These are phyloP conservation scores for Rhizopus arrhizus DNA, from an alignment of 371 early-diverging fungal species.

Conservation along the genomic window DNA sequence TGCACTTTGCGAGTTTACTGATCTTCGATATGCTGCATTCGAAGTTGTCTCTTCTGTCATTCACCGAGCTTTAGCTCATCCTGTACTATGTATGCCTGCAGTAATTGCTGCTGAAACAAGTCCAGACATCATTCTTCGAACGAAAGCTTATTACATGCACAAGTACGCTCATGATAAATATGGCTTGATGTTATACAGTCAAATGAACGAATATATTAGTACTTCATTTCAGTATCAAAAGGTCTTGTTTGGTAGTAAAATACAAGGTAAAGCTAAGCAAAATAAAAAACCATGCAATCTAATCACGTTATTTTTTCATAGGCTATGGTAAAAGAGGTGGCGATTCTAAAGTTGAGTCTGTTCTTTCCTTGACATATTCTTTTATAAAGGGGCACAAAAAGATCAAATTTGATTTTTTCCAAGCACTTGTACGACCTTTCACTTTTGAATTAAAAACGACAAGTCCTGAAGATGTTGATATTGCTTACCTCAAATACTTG, in stretches of 20 bases:
- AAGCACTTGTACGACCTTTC: slow-evolving; percentile 67
- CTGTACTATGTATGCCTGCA: slow-evolving; percentile 82
- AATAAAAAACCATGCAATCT: background rate
- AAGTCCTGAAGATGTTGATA: slow-evolving; percentile 40
- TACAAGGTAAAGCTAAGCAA: slow-evolving; percentile 31
- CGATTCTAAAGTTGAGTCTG: slow-evolving; percentile 59
- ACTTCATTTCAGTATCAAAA: slow-evolving; percentile 75
- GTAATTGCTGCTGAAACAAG: slow-evolving; percentile 84
- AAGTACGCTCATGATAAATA: slow-evolving; percentile 78
- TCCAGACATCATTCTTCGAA: slow-evolving; percentile 61
- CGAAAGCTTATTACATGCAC: slow-evolving; percentile 74
- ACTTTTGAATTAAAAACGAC: slow-evolving; percentile 55
- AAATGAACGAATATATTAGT: slow-evolving; percentile 71
- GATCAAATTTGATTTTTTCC: slow-evolving; percentile 73
- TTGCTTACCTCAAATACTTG: slow-evolving; percentile 71
- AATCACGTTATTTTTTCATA: slow-evolving; percentile 9
- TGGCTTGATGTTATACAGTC: slow-evolving; percentile 78
- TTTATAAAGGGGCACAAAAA: slow-evolving; percentile 69
- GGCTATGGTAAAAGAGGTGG: slow-evolving; percentile 54
- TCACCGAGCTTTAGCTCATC: slow-evolving; percentile 88
- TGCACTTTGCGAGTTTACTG: slow-evolving; percentile 51
- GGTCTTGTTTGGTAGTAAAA: slow-evolving; percentile 33
- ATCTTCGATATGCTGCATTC: slow-evolving; percentile 67
- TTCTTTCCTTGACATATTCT: slow-evolving; percentile 68
- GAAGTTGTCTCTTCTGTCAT: slow-evolving; percentile 77